A percentile compares a stretch with the other conserved stretches of the same genome.
These are phyloP conservation scores for Fusarium lyarnte DNA, from an alignment of 2,329 filamentous ascomycete genomes.

Conservation along the genomic window DNA sequence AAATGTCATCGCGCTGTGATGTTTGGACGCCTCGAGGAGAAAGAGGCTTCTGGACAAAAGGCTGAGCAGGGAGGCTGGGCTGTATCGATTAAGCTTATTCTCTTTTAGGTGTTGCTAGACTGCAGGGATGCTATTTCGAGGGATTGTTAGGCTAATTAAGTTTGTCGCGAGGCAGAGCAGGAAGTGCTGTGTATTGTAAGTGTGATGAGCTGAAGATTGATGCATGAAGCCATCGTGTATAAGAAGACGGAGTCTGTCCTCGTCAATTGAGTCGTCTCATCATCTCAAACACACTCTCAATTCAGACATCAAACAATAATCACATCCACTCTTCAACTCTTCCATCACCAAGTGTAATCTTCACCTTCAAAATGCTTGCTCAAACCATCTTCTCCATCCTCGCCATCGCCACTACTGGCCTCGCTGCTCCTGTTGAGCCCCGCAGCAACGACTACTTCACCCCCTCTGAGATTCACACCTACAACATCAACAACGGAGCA, in stretches of 20 bases:
- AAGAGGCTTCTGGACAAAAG: background rate
- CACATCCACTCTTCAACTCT: background rate
- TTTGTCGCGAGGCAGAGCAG: background rate
- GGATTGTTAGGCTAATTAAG: background rate
- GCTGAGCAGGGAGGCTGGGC: background rate
- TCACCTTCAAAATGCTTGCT: background rate
- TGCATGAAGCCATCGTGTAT: background rate
- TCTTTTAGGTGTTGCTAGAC: background rate
- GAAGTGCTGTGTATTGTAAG: background rate
- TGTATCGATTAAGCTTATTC: background rate
- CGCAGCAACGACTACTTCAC: background rate
- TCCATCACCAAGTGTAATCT: background rate
- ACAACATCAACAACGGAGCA: background rate
- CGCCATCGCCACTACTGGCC: background rate
- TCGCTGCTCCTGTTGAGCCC: background rate
- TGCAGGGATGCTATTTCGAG: background rate
- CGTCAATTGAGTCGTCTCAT: background rate
- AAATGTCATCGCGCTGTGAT: background rate
- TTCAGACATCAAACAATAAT: background rate
- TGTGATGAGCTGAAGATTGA: background rate
- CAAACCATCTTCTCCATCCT: background rate
- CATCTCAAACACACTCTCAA: background rate
- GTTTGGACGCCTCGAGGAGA: background rate
- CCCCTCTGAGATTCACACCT: background rate
- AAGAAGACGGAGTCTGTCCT: background rate